Evolutionary conservation across 768 basidiomycete genomes (phyloP), one percentile per base, ranked within the genome.

Genomic region (Boletus sp.): DNA sequence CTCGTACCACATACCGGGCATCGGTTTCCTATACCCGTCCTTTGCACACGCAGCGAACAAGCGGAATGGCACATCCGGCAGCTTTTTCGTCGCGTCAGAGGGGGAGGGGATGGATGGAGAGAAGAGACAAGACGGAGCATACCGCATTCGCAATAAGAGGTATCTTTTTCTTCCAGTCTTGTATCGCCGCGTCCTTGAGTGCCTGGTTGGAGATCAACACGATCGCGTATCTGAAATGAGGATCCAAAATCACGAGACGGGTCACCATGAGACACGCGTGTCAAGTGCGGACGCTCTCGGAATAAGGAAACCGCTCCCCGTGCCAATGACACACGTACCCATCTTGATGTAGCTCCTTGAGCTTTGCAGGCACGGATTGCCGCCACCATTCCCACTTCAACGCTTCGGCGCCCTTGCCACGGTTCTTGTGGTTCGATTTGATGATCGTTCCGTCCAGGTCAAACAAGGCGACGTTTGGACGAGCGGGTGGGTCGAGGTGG

Each of bases 391-490:
- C 80, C 53, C 71, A 84, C 34, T 67, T 62, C 2, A 67, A 61
- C 5, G 75, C 65, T 1, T 60, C 47, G 23, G 68, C 64, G 30
- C 67, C 68, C 44, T 74, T 73, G 25, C 72, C 72, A 25, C 77
- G 75, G 42, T 52, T 56, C 33, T 48, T 65, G 47, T 45, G 57
- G 46, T 54, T 64, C 45, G 48, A 66, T 59, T 85, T 87, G 67
- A 97, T 93, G 55, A 95, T 62, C 0, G 92, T 94, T 3, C 90
- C 92, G 65, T 97, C 94, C 23, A 97, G 74, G 68, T 97, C 94
- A 57, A 94, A 89, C 13, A 84, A 80, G 10, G 90, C 88, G 32
- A 93, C 80, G 59, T 85, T 87, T n/a, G 75, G 34, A 1, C 70
- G 72, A 8, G 74, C 71, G 13, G 70, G 49, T 0, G 73, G 69